phyloP scores from a whole-genome alignment of 2,329 filamentous ascomycete genomes.

The Proliferodiscus dingleyae region DNA sequence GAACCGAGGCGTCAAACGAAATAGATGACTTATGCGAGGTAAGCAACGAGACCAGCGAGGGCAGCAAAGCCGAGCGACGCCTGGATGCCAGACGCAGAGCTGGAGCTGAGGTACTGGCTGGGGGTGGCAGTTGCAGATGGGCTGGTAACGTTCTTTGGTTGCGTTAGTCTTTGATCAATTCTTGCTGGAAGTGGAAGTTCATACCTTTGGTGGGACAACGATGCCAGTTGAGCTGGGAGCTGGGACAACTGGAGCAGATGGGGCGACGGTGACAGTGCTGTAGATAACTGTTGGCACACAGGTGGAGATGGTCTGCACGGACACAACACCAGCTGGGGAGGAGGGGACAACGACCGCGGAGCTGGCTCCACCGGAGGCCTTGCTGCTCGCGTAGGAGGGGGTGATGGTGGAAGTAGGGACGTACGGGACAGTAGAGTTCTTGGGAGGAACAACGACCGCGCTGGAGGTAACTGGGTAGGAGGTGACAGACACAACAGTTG shows the following conservation, averaged over 20 bases:
- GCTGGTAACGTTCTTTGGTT: slow-evolving; percentile 11
- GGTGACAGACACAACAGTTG: slow-evolving; percentile 21
- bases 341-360: slow-evolving; percentile 7
- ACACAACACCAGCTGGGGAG: slow-evolving; percentile 2
- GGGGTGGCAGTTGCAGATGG: background rate
- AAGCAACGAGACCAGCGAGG: slow-evolving; percentile 22
- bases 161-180: slow-evolving; percentile 1
- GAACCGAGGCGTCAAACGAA: slow-evolving; percentile 20
- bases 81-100: slow-evolving; percentile 29
- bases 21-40: slow-evolving; percentile 30
- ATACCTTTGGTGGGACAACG: slow-evolving; percentile 8
- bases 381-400: slow-evolving; percentile 14
- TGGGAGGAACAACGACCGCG: background rate
- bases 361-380: slow-evolving; percentile 9
- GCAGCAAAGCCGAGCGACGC: slow-evolving; percentile 30
- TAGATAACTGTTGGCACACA: slow-evolving; percentile 23
- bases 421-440: no score
- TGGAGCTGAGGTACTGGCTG: slow-evolving; percentile 13
- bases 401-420: no score
- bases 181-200: background rate
- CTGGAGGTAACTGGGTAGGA: slow-evolving; percentile 18
- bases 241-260: slow-evolving; percentile 13
- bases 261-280: slow-evolving; percentile 25
- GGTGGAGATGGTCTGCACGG: slow-evolving; percentile 22
- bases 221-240: slow-evolving; percentile 11